Evolutionary conservation across 257 asterid genomes (phyloP), one percentile per base, ranked within the genome.

Genomic region (Craterostigma plantagineum): DNA sequence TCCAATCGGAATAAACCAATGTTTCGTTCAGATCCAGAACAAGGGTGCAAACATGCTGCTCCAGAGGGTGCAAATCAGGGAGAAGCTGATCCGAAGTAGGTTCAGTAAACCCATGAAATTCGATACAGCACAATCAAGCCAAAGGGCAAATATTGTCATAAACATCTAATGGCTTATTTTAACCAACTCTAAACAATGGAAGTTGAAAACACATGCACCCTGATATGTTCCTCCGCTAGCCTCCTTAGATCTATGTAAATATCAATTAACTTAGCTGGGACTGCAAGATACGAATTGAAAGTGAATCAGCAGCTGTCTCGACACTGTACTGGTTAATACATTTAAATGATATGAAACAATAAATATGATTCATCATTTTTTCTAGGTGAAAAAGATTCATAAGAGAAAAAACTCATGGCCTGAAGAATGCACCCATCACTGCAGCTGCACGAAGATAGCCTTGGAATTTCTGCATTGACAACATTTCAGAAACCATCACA

Each of bases 1-100:
- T 79, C 98, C 98, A 87, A 46, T 82, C 95, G 54, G 86, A 71
- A 63, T 60, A 70, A 51, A 82, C 55, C 67, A 87, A 60, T 8
- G 95, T 87, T 56, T 87, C 95, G 43, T 80, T 79, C 34, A 82
- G 67, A 69, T 87, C 95, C 33, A 87, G 91, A 48, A 87, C 95
- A 48, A 87, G 68, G 45, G 98, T 87, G 48, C 73, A 70, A 38
- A 76, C 91, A 64, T 76, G 85, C 42, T 70, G 79, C 72, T 87
- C 98, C 67, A 64, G 10, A 37, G 93, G 92, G 51, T 75, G 76
- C 64, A 87, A 63, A 63, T 82, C 98, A 14, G 95, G 92, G 30
- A 82, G 82, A 46, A 87, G 95, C 72, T 79, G 74, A 35, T 87
- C 95, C 15, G 95, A 82, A 38, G 62, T 70, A 46, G 95, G 98